These are phyloP conservation scores for Nyssa sinensis DNA, from an alignment of 148 eudicot genomes.

Conservation along the genomic window DNA sequence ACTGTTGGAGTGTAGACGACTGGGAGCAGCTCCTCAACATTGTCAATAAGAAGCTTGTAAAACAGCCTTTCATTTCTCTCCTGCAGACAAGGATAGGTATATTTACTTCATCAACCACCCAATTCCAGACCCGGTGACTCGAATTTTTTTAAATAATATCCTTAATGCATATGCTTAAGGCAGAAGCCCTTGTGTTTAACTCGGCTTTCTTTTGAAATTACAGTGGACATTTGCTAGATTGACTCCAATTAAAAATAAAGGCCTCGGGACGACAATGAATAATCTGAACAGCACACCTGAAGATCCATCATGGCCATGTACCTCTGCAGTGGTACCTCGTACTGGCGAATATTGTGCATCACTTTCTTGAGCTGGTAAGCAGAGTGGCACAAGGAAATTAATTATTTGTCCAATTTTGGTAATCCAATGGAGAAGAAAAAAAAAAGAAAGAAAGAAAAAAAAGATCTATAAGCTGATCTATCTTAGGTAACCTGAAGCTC, in stretches of 20 bases:
- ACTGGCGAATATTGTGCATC: conserved; percentile 84
- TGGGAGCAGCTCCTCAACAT: conserved; percentile 93
- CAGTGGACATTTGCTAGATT: background rate
- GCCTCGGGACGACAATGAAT: background rate
- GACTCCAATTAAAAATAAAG: background rate
- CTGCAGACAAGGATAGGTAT: conserved; percentile 35
- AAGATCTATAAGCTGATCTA: background rate
- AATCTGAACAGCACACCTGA: conserved; percentile 51
- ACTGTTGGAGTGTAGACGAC: conserved; percentile 93
- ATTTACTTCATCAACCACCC: background rate
- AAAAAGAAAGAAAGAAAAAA: no score
- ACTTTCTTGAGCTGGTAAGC: conserved; percentile 71
- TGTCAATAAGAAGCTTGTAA: conserved; percentile 80
- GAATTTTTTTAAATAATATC: background rate
- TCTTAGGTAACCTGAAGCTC: conserved; percentile 64
- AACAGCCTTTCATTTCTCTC: conserved; percentile 77
- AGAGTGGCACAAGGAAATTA: conserved; percentile 10
- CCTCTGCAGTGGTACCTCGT: conserved; percentile 85
- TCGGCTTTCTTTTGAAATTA: no score
- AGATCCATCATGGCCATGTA: conserved; percentile 99
- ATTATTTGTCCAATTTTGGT: background rate
- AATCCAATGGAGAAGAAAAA: no score
- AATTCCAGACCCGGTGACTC: background rate
- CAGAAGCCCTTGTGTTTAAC: background rate
- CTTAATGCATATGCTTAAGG: no score